A percentile compares a stretch with the other conserved stretches of the same genome.
Conservation (phyloP, 805 yeast genomes). For the Cyberlindnera mycetangii region DNA sequence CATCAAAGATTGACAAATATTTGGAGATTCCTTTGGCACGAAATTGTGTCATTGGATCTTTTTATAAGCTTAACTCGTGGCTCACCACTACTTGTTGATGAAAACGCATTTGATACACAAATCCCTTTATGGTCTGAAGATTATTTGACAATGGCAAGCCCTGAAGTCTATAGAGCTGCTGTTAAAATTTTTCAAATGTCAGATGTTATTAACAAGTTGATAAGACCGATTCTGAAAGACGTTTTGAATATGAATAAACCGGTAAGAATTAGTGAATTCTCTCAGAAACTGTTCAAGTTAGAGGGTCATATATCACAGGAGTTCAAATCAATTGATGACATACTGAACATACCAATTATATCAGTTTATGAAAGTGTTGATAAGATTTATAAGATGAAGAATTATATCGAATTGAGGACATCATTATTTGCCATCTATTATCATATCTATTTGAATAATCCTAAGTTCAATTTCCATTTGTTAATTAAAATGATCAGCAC, state of each 20-base stretch:
- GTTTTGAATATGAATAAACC: slow-evolving; percentile 40
- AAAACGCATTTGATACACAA: slow-evolving; percentile 47
- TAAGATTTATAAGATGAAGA: slow-evolving; percentile 29
- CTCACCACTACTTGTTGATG: slow-evolving; percentile 38
- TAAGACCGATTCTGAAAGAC: slow-evolving; percentile 34
- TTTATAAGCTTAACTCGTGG: slow-evolving; percentile 48
- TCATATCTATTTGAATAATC: slow-evolving; percentile 23
- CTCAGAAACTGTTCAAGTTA: slow-evolving; percentile 34
- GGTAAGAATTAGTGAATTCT: slow-evolving; percentile 37
- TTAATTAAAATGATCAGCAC: slow-evolving; percentile 20
- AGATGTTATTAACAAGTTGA: slow-evolving; percentile 29
- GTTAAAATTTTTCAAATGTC: slow-evolving; percentile 33
- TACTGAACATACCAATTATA: slow-evolving; percentile 27
- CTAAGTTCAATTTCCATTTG: slow-evolving; percentile 8
- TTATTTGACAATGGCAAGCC: slow-evolving; percentile 35
- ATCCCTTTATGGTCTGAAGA: slow-evolving; percentile 39
- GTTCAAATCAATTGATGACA: slow-evolving; percentile 30
- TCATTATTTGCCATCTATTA: slow-evolving; percentile 26
- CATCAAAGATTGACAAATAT: slow-evolving; percentile 37
- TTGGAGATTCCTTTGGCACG: slow-evolving; percentile 60
- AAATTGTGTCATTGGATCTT: slow-evolving; percentile 43
- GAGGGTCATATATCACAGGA: slow-evolving; percentile 33
- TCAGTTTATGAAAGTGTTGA: slow-evolving; percentile 19
- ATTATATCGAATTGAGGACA: slow-evolving; percentile 28
- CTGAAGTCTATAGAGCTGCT: slow-evolving; percentile 40